Evolutionary conservation across 2,329 filamentous ascomycete species (phyloP), one percentile per base, ranked within the genome.

Genomic region (Fusarium goolgardi): DNA sequence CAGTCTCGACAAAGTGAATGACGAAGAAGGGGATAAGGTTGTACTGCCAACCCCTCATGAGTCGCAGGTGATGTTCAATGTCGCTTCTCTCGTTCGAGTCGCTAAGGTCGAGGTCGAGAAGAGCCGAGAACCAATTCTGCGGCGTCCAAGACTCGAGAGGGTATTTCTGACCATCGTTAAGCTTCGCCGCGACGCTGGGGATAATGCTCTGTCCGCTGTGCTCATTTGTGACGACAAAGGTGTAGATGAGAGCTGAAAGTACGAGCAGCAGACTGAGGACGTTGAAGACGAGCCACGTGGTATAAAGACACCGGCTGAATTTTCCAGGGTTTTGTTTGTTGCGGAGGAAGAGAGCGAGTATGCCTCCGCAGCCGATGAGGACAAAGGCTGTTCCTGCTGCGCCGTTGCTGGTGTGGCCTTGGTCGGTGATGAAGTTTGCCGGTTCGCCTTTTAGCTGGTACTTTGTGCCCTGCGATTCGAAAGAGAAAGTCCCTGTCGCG

Each of bases 21-120:
- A 74, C 35, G n/a, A 75, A 75, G 53, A 75, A 72, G 2, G 73
- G 74, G 12, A 76, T 75, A 4, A 75, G 53, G 32, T 75, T 75
- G 23, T 73, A 75, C 32, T 75, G 72, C 74, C 74, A 75, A 4
- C 74, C 74, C 2, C 61, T 51, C 63, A 75, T 75, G 32, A 75
- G 31, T 10, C 62, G 70, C 7, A 76, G n/a, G 15, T 73, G 71
- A 3, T 45, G 56, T 7, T 44, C 55, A 13, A 75, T 76, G 18
- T 73, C 67, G 12, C 45, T 61, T 7, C 71, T 55, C 31, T 59
- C 50, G 39, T 39, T 46, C 0, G 55, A 47, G 11, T 71, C 54
- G 3, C 50, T 60, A 2, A 76, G 37, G 3, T 75, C 61, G 5
- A 75, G 57, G 6, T 73, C 52, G 3, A 75, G 21, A 21, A 75